Evolutionary conservation across 345 rosid genomes (phyloP), one percentile per base, ranked within the genome.

Genomic region (Camelina sativa): DNA sequence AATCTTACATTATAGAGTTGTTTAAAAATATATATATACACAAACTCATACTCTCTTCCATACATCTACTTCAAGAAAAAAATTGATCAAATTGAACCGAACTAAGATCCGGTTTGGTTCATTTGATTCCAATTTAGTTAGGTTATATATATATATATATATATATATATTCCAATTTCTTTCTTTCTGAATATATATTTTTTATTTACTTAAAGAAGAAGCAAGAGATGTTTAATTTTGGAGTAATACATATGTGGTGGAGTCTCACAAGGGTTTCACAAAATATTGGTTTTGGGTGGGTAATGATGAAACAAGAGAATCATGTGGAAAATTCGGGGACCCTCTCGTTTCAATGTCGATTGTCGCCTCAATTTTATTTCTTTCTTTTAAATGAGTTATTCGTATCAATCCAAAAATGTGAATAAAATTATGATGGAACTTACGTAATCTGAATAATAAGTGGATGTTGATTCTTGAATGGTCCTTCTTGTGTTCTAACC

Each of bases 221-320:
- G 61, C 53, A 67, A 50, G 54, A 51, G 47, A 50, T 43, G 69
- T 53, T 53, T 32, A 53, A 38, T n/a, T 53, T 76, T 53, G 74
- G 74, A 69, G 64, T 69, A 11, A 69, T 53, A 56, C 51, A 76
- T 28, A 28, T 62, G 70, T 69, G 79, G 79, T 76, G 70, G 75
- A 76, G 64, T 53, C 75, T 76, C 79, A 69, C 79, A 69, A 43
- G 69, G 43, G 74, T 76, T 54, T 76, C 58, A 76, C 79, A 62
- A 69, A 47, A 76, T 55, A 53, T 76, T 46, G 71, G 66, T 55
- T 76, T 76, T 76, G 76, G 59, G 55, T 57, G 71, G 37, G 71
- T 70, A 76, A 70, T 70, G 80, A 76, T 76, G 76, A 47, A 76
- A 76, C 80, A 63, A 63, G 80, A 56, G 76, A 70, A 76, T 76